phyloP scores from a whole-genome alignment of 257 asterid species.

The Mentha longifolia region DNA sequence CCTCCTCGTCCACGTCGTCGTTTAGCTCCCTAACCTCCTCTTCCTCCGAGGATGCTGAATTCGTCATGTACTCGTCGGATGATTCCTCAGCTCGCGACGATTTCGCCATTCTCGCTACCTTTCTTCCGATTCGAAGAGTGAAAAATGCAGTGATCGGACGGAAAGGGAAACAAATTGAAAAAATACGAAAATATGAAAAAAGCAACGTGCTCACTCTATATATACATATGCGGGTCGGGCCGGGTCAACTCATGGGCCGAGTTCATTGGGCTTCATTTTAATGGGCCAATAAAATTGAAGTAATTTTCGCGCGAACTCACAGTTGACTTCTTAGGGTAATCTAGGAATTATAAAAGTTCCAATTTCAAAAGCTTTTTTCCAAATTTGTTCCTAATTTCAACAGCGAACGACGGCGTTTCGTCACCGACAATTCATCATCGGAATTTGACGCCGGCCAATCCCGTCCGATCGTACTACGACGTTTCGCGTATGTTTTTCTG shows the following conservation, averaged over 20 bases:
- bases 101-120: slow-evolving; percentile 42
- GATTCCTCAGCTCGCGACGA: slow-evolving; percentile 44
- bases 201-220: slow-evolving; percentile 1
- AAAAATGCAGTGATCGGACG: neutral
- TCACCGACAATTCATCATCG: neutral
- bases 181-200: neutral
- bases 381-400: neutral
- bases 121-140: slow-evolving; percentile 14
- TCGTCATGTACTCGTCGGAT: slow-evolving; percentile 47
- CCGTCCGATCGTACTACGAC: neutral
- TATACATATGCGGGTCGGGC: neutral
- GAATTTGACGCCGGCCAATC: neutral
- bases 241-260: neutral
- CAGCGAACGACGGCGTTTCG: neutral
- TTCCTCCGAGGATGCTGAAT: slow-evolving; percentile 53
- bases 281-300: neutral
- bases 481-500: slow-evolving; percentile 2
- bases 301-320: neutral
- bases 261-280: neutral
- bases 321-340: neutral
- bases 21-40: slow-evolving; percentile 53
- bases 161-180: slow-evolving; percentile 3
- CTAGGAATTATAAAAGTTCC: neutral
- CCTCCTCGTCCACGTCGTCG: slow-evolving; percentile 76
- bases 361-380: neutral